Conservation (phyloP, 2,329 filamentous ascomycete species). For the Fusarium irregulare region DNA sequence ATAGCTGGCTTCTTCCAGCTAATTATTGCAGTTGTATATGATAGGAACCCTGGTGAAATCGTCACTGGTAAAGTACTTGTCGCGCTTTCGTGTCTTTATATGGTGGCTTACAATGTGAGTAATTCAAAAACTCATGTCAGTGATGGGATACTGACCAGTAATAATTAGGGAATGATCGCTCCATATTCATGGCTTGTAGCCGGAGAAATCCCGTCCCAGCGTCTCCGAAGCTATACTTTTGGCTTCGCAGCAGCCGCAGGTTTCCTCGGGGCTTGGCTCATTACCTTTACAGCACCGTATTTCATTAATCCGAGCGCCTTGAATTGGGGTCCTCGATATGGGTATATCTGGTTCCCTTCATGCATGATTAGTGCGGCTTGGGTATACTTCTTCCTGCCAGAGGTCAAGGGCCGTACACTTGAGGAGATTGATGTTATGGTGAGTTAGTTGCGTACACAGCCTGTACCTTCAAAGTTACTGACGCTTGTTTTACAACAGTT, state of each 20-base stretch:
- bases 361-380: constrained; percentile 35
- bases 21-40: constrained; percentile 37
- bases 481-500: constrained; percentile 12
- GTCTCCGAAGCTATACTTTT: constrained; percentile 41
- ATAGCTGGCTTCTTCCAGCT: constrained; percentile 35
- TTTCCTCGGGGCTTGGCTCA: constrained; percentile 39
- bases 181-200: constrained; percentile 41
- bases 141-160: background rate
- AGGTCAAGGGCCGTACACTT: constrained; percentile 38
- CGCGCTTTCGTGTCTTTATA: constrained; percentile 40
- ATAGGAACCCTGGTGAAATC: constrained; percentile 25
- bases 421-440: constrained; percentile 42
- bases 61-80: constrained; percentile 37
- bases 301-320: constrained; percentile 41
- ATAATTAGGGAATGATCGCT: constrained; percentile 36
- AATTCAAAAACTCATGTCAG: fast-evolving
- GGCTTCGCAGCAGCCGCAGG: constrained; percentile 35
- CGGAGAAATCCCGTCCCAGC: constrained; percentile 40
- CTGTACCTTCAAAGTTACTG: background rate
- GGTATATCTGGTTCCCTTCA: constrained; percentile 42
- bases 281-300: constrained; percentile 41
- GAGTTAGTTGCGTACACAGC: background rate
- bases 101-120: constrained; percentile 40
- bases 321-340: constrained; percentile 42
- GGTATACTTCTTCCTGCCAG: constrained; percentile 38